Evolutionary conservation across 139 green algal species (phyloP).

Genomic region (Chlorella sp.): DNA sequence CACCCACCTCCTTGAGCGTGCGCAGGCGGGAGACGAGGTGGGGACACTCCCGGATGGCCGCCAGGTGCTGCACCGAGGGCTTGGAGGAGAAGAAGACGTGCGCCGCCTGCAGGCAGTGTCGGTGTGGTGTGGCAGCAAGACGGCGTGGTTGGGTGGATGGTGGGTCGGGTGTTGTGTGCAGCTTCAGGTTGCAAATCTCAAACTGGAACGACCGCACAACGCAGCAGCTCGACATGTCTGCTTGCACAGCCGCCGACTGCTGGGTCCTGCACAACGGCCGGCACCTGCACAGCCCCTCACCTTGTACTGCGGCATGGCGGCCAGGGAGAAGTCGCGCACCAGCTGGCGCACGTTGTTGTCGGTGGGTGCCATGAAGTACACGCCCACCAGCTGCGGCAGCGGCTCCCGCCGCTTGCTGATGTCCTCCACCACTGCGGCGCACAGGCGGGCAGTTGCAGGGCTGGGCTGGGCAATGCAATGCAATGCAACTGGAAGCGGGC

Average conservation of each 20-base stretch:
- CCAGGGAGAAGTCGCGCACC: constrained; percentile 65
- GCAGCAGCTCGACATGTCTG: too few relatives aligned
- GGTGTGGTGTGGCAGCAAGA: too few relatives aligned
- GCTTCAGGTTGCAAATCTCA: too few relatives aligned
- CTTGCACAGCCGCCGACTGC: too few relatives aligned
- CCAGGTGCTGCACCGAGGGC: constrained; percentile 45
- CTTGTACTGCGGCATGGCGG: constrained; percentile 59
- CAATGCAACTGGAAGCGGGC: background rate
- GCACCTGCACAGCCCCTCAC: too few relatives aligned
- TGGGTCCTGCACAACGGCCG: too few relatives aligned
- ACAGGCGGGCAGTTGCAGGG: constrained; percentile 33
- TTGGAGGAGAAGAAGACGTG: constrained; percentile 93
- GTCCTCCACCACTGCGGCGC: constrained; percentile 80
- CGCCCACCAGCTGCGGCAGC: constrained; percentile 62
- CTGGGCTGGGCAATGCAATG: background rate
- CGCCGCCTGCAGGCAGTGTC: constrained; percentile 28
- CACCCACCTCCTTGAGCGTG: constrained; percentile 77
- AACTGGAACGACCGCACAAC: too few relatives aligned
- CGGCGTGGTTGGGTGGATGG: too few relatives aligned
- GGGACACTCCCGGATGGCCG: constrained; percentile 60
- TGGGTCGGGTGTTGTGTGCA: too few relatives aligned
- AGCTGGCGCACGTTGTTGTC: constrained; percentile 55
- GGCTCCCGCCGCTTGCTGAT: constrained; percentile 75
- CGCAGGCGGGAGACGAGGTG: constrained; percentile 50
- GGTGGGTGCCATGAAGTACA: constrained; percentile 92